phyloP scores from a whole-genome alignment of 192 early-diverging fungal species.

The Mortierella claussenii region DNA sequence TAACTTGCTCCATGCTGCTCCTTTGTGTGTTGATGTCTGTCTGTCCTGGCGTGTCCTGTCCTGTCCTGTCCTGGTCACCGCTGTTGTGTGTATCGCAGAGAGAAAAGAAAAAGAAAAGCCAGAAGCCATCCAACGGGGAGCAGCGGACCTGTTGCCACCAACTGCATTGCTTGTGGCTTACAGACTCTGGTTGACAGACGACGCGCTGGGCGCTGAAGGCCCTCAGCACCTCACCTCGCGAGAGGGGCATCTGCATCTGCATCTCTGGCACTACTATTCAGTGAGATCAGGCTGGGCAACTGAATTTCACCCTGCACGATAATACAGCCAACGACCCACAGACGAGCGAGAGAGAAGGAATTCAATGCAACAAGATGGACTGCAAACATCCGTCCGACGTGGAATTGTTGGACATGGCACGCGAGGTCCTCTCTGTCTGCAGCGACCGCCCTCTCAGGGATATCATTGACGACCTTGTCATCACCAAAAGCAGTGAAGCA shows the following conservation, averaged over 20 bases:
- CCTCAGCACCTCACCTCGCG: too few relatives aligned
- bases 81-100: background rate
- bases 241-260: too few relatives aligned
- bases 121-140: background rate
- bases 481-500: conserved; percentile 19
- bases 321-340: background rate
- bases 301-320: background rate
- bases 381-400: conserved; percentile 8
- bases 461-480: conserved; percentile 34
- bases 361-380: conserved; percentile 11
- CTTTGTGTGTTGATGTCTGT: background rate
- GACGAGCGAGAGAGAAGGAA: background rate
- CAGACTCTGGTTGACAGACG: too few relatives aligned
- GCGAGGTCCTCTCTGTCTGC: conserved; percentile 40
- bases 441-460: conserved; percentile 16
- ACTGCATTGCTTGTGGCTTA: background rate
- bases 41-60: too few relatives aligned
- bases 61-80: too few relatives aligned
- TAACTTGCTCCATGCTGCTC: conserved; percentile 17
- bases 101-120: background rate
- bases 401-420: conserved; percentile 44
- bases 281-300: too few relatives aligned
- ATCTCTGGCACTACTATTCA: too few relatives aligned
- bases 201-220: too few relatives aligned
- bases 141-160: background rate